Evolutionary conservation across 441 rosid genomes (phyloP).

Genomic region (Sinapis alba): DNA sequence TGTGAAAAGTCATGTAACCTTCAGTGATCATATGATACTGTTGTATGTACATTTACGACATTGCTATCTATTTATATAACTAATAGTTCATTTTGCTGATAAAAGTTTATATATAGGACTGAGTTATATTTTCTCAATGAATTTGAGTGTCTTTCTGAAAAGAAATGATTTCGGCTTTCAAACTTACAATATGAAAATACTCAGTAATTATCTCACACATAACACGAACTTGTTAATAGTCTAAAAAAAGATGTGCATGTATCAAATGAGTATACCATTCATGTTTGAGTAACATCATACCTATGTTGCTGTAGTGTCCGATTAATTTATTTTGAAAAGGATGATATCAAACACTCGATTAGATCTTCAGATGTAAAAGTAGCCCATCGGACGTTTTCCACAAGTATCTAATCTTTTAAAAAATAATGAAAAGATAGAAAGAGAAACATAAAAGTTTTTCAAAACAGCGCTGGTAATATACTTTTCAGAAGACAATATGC

Average conservation of each 20-base stretch:
- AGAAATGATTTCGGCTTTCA: neutral
- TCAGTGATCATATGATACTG: neutral
- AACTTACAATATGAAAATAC: too few relatives aligned
- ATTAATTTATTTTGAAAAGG: neutral
- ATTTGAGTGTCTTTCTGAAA: neutral
- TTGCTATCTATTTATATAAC: too few relatives aligned
- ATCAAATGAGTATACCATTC: neutral
- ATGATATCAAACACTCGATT: neutral
- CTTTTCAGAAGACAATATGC: too few relatives aligned
- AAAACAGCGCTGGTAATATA: too few relatives aligned
- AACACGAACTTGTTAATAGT: too few relatives aligned
- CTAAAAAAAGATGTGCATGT: neutral
- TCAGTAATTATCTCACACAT: too few relatives aligned
- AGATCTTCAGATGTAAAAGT: too few relatives aligned
- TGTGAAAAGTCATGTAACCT: neutral
- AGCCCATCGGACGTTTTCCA: too few relatives aligned
- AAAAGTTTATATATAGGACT: neutral
- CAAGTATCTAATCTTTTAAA: too few relatives aligned
- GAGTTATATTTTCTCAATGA: neutral
- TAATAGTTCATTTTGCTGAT: neutral
- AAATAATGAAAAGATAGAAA: too few relatives aligned
- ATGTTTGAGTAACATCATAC: neutral
- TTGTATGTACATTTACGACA: neutral
- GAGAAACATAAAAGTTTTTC: too few relatives aligned
- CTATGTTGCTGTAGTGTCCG: neutral